phyloP scores from a whole-genome alignment of 116 monocot genomes.

The Dioscorea cayenensis region DNA sequence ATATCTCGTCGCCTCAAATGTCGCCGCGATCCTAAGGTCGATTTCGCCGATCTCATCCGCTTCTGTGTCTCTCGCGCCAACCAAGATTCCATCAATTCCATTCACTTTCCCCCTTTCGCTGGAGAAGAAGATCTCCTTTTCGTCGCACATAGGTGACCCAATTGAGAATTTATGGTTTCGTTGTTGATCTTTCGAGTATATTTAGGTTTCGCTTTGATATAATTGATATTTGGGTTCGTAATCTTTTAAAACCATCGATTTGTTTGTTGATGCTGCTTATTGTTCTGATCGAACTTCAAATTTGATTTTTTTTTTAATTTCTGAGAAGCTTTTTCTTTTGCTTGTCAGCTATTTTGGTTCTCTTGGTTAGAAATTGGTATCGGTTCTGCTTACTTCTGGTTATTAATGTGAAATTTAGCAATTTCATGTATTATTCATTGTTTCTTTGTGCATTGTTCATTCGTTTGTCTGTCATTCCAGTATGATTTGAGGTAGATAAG shows the following conservation, averaged over 20 bases:
- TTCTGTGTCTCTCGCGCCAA: conserved; percentile 14
- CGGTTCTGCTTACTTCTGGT: too few species aligned
- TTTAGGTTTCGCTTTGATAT: background rate
- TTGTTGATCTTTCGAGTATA: background rate
- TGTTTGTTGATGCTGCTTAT: background rate
- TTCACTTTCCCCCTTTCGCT: conserved; percentile 48
- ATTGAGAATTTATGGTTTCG: background rate
- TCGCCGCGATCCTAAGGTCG: conserved; percentile 1
- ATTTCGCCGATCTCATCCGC: conserved; percentile 24
- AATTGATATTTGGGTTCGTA: background rate
- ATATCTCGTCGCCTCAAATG: conserved; percentile 18
- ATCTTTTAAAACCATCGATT: background rate
- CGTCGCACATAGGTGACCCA: conserved; percentile 33
- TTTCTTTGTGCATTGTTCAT: background rate
- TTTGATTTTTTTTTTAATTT: background rate
- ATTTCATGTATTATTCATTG: background rate
- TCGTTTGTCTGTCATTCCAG: too few species aligned
- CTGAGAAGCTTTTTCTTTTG: background rate
- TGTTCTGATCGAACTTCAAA: background rate
- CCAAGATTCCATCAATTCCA: conserved; percentile 7
- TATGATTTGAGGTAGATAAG: background rate
- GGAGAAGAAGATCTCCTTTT: conserved; percentile 33
- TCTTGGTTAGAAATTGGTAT: too few species aligned
- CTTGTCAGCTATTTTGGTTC: background rate
- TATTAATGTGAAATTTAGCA: background rate